Evolutionary conservation across 805 yeast genomes (phyloP).

Genomic region (Cyberlindnera maclurae): DNA sequence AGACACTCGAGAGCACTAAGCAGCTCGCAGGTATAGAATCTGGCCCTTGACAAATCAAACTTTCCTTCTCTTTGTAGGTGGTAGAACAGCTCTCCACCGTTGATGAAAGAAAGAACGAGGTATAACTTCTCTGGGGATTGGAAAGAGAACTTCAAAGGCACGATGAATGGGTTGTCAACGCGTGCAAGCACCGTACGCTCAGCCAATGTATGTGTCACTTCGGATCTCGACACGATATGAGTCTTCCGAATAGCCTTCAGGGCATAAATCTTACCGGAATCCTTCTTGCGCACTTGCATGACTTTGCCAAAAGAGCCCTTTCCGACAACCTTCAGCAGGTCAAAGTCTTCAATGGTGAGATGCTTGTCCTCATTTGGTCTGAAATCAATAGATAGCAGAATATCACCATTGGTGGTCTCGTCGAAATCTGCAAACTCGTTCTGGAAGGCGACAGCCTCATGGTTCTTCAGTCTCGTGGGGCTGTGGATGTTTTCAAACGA

Average conservation of each 20-base stretch:
- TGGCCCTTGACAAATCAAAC: constrained; percentile 80
- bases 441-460: constrained; percentile 42
- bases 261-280: constrained; percentile 91
- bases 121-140: constrained; percentile 96
- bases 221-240: constrained; percentile 88
- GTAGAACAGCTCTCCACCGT: constrained; percentile 95
- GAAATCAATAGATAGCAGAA: constrained; percentile 61
- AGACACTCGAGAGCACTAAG: constrained; percentile 88
- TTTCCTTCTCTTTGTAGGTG: constrained; percentile 88
- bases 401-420: constrained; percentile 33
- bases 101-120: constrained; percentile 83
- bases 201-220: constrained; percentile 93
- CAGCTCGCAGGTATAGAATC: constrained; percentile 92
- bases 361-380: constrained; percentile 61
- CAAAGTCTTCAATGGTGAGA: constrained; percentile 85
- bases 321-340: constrained; percentile 88
- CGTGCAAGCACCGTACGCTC: constrained; percentile 93
- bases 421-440: constrained; percentile 22
- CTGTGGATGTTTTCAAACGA: constrained; percentile 43
- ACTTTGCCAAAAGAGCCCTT: constrained; percentile 98
- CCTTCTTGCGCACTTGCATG: constrained; percentile 96
- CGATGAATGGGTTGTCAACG: constrained; percentile 91
- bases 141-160: constrained; percentile 91
- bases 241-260: constrained; percentile 89
- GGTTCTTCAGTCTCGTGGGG: constrained; percentile 56